Conservation (phyloP, 2,329 filamentous ascomycete species). For the Coniosporium tulheliwenetii region DNA sequence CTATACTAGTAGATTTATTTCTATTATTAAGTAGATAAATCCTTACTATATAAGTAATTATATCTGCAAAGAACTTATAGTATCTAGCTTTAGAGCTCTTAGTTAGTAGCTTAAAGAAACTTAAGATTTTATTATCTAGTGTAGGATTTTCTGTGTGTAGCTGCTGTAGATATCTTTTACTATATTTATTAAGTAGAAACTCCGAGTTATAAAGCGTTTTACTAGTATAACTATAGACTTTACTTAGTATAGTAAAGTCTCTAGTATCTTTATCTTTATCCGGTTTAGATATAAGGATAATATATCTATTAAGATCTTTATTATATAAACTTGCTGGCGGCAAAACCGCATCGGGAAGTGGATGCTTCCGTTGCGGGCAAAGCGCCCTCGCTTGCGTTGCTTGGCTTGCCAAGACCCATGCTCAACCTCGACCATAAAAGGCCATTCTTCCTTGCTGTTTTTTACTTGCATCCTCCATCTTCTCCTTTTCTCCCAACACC, state of each 20-base stretch:
- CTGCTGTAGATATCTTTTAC: neutral
- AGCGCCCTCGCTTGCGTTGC: neutral
- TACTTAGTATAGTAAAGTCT: too few relatives aligned
- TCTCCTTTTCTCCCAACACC: constrained; percentile 2
- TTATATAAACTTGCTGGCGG: too few relatives aligned
- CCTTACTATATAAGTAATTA: too few relatives aligned
- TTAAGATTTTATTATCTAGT: constrained; percentile 1
- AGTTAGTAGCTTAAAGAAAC: neutral
- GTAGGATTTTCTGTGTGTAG: constrained; percentile 2
- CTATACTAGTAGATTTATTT: constrained; percentile 1
- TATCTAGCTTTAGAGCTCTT: constrained; percentile 1
- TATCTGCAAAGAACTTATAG: too few relatives aligned
- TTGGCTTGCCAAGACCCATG: neutral
- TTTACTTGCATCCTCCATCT: constrained; percentile 11
- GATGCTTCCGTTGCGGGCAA: constrained; percentile 1
- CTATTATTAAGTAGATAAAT: constrained; percentile 1
- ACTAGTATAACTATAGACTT: too few relatives aligned
- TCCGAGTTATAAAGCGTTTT: neutral
- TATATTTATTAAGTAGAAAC: constrained; percentile 1
- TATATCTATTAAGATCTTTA: too few relatives aligned
- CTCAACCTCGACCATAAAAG: constrained; percentile 1
- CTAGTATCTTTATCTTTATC: too few relatives aligned
- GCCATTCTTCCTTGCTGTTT: constrained; percentile 1
- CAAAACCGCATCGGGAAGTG: neutral
- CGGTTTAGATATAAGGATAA: too few relatives aligned